Percentiles rank a stretch among this genome's conserved stretches.
Conservation (phyloP, 495 filamentous ascomycete genomes). For the Trichocladium antarcticum region DNA sequence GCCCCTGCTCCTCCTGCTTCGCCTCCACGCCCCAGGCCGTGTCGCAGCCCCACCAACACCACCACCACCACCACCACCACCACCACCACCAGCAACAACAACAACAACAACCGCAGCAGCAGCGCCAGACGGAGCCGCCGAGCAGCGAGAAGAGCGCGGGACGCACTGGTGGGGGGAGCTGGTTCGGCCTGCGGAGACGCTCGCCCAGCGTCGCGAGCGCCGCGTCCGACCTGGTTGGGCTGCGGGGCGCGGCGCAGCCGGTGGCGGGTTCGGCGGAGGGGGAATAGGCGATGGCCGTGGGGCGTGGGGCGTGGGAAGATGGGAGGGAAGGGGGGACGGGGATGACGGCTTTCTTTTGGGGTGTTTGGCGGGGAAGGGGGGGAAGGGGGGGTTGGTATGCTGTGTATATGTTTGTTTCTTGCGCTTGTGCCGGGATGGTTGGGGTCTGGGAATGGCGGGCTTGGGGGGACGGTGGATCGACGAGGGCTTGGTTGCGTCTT, state of each 20-base stretch:
- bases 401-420: too few species aligned
- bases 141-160: neutral
- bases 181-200: neutral
- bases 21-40: neutral
- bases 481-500: too few species aligned
- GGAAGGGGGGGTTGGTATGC: too few species aligned
- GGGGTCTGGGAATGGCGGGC: too few species aligned
- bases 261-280: neutral
- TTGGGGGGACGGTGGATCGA: too few species aligned
- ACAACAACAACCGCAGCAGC: neutral
- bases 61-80: neutral
- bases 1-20: slow-evolving; percentile 21
- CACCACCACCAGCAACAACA: too few species aligned
- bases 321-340: neutral
- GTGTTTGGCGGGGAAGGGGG: too few species aligned
- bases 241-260: neutral
- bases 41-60: neutral
- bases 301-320: neutral
- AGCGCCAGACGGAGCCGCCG: neutral
- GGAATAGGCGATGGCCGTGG: neutral
- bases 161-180: neutral
- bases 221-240: neutral
- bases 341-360: neutral
- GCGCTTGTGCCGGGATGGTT: too few species aligned
- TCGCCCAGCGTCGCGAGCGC: neutral